A percentile compares a stretch with the other conserved stretches of the same genome.
These are phyloP conservation scores for Blastocrithidia nonstop DNA, from an alignment of 208 protist genomes.

Conservation along the genomic window DNA sequence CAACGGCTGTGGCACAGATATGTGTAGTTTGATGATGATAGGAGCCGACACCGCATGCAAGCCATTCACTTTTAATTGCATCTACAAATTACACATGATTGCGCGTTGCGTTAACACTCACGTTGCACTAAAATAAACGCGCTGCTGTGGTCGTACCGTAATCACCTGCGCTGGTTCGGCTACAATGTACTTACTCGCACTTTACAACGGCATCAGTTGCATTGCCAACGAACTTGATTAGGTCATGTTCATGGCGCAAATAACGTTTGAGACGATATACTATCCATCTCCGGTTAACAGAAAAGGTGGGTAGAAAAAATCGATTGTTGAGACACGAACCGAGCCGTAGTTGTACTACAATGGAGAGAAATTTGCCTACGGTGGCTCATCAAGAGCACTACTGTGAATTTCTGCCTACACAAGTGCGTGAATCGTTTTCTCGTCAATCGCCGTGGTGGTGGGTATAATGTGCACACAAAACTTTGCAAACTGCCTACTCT, in stretches of 20 bases:
- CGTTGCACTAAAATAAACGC: constrained; percentile 72
- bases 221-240: constrained; percentile 69
- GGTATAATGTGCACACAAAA: constrained; percentile 66
- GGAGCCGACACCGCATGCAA: constrained; percentile 47
- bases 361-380: constrained; percentile 40
- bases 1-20: constrained; percentile 32
- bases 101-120: constrained; percentile 34
- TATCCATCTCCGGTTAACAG: constrained; percentile 44
- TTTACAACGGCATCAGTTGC: constrained; percentile 54
- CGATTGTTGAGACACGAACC: constrained; percentile 63
- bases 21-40: constrained; percentile 64
- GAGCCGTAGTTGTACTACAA: constrained; percentile 77
- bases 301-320: constrained; percentile 78
- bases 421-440: constrained; percentile 54
- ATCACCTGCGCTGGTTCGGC: constrained; percentile 61
- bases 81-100: constrained; percentile 46
- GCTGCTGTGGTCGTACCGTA: constrained; percentile 75
- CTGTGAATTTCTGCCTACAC: constrained; percentile 57
- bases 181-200: constrained; percentile 34
- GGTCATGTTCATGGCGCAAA: constrained; percentile 83
- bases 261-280: constrained; percentile 74
- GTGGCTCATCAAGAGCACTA: constrained; percentile 34
- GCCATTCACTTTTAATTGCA: constrained; percentile 67
- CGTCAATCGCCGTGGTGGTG: constrained; percentile 44
- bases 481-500: constrained; percentile 56